Conservation (phyloP, 805 yeast genomes). For the Metschnikowia cubensis region DNA sequence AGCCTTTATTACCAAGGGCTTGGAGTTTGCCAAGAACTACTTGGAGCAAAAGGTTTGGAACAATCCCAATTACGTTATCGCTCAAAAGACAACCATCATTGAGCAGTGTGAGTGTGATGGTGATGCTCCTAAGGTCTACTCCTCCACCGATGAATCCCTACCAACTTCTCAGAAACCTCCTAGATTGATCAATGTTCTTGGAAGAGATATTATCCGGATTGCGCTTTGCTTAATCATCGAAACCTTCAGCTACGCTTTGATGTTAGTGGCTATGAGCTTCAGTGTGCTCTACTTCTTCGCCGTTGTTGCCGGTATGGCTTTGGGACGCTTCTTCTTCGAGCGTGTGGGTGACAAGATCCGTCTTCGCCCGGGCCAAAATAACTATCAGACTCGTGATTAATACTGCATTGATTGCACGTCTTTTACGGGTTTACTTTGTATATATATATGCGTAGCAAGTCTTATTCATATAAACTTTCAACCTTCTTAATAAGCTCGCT, state of each 20-base stretch:
- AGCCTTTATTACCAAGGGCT: slow-evolving; percentile 56
- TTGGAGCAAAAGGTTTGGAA: slow-evolving; percentile 65
- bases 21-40: slow-evolving; percentile 57
- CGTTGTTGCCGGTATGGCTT: slow-evolving; percentile 61
- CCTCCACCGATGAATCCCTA: slow-evolving; percentile 5
- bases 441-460: neutral
- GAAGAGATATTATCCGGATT: slow-evolving; percentile 55
- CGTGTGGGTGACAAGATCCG: slow-evolving; percentile 44
- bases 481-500: slow-evolving; percentile 31
- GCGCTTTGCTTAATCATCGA: slow-evolving; percentile 57
- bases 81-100: slow-evolving; percentile 14
- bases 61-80: slow-evolving; percentile 29
- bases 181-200: slow-evolving; percentile 16
- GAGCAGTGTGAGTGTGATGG: slow-evolving; percentile 20
- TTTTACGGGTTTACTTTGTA: neutral
- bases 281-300: slow-evolving; percentile 69
- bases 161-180: slow-evolving; percentile 6
- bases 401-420: neutral
- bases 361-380: slow-evolving; percentile 28
- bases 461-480: slow-evolving; percentile 11
- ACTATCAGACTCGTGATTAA: slow-evolving; percentile 10
- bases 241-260: slow-evolving; percentile 63
- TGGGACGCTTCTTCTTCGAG: slow-evolving; percentile 68
- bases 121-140: slow-evolving; percentile 6
- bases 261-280: slow-evolving; percentile 77